A percentile compares a stretch with the other conserved stretches of the same genome.
phyloP scores from a whole-genome alignment of 495 filamentous ascomycete genomes.

The Penicillium steckii region DNA sequence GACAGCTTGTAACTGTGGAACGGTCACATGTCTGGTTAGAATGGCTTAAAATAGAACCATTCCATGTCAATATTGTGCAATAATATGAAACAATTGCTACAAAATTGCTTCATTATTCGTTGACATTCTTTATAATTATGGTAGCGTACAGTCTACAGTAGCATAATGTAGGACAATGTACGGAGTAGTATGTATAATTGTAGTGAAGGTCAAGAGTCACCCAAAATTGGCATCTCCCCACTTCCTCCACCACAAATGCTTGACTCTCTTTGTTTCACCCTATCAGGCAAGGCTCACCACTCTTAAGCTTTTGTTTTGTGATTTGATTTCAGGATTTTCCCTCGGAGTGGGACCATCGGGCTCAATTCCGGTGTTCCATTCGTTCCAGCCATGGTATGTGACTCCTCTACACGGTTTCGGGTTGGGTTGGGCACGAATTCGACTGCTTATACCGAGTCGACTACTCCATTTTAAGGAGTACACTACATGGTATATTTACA shows the following conservation, averaged over 20 bases:
- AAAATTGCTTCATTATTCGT: too few species aligned
- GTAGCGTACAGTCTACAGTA: too few species aligned
- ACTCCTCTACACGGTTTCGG: background rate
- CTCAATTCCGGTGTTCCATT: background rate
- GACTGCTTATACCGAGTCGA: background rate
- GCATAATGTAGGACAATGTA: constrained; percentile 22
- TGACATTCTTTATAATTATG: too few species aligned
- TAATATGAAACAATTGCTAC: too few species aligned
- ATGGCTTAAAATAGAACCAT: too few species aligned
- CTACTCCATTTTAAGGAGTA: too few species aligned
- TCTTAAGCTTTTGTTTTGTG: constrained; percentile 8
- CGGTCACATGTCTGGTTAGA: too few species aligned
- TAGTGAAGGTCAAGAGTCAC: background rate
- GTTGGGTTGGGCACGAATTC: background rate
- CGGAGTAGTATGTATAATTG: too few species aligned
- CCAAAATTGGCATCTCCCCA: constrained; percentile 2
- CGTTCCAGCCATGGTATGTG: constrained; percentile 25
- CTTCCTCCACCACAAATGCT: constrained; percentile 12
- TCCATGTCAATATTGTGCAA: too few species aligned
- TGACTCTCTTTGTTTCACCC: constrained; percentile 5
- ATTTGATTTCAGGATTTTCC: constrained; percentile 1
- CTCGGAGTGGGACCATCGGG: background rate
- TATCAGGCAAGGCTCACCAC: constrained; percentile 4
- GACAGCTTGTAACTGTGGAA: too few species aligned
- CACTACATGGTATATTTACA: too few species aligned